Conservation (phyloP, 2,329 filamentous ascomycete genomes). For the Fusarium clavum region DNA sequence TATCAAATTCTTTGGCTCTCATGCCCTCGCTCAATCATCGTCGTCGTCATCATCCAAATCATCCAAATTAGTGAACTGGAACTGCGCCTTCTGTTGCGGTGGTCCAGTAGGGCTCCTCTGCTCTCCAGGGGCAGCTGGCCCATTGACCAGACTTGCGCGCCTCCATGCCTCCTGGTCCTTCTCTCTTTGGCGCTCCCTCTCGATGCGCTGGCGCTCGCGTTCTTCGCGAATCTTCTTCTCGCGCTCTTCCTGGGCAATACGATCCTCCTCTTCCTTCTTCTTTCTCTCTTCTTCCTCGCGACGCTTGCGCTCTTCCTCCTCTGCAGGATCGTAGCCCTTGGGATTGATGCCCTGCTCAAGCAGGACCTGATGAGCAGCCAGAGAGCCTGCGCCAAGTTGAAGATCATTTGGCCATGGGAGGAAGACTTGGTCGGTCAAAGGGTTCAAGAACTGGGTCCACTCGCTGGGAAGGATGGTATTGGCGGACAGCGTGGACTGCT, state of each 20-base stretch:
- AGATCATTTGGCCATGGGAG: constrained; percentile 81
- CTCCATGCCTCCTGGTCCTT: constrained; percentile 58
- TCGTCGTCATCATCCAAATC: constrained; percentile 61
- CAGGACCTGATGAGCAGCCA: constrained; percentile 73
- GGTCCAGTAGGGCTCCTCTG: constrained; percentile 43
- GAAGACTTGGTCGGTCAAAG: constrained; percentile 69
- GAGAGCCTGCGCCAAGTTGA: constrained; percentile 74
- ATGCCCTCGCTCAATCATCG: constrained; percentile 45
- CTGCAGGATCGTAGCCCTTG: constrained; percentile 67
- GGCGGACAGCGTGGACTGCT: constrained; percentile 49
- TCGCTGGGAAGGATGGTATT: constrained; percentile 61
- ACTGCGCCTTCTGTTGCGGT: constrained; percentile 61
- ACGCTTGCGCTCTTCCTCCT: constrained; percentile 63
- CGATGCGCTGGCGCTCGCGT: constrained; percentile 53
- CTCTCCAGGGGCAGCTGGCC: constrained; percentile 44
- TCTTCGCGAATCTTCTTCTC: constrained; percentile 57
- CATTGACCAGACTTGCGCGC: constrained; percentile 52
- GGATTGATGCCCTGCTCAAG: constrained; percentile 72
- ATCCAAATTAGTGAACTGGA: constrained; percentile 66
- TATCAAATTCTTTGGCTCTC: constrained; percentile 2
- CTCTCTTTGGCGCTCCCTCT: constrained; percentile 58
- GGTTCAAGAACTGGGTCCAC: constrained; percentile 65
- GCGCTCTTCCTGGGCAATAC: constrained; percentile 58
- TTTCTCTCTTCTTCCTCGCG: constrained; percentile 63
- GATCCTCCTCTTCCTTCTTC: constrained; percentile 60